These are phyloP conservation scores for Nitzschia sp. DNA, from an alignment of 108 stramenopile species.

Conservation along the genomic window DNA sequence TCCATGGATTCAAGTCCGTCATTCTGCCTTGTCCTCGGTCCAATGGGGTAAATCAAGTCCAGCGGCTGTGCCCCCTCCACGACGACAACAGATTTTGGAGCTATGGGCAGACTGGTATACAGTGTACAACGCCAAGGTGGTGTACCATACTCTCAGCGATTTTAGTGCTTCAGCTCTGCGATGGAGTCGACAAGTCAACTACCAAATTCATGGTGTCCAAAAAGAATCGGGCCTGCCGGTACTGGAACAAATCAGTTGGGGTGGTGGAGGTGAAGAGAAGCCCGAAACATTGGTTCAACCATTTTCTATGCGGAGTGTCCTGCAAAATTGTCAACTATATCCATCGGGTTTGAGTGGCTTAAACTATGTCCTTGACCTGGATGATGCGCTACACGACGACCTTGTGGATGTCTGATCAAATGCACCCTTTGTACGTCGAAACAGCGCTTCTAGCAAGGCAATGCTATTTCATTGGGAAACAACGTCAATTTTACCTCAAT, in stretches of 20 bases:
- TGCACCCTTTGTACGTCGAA: no score
- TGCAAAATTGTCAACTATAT: slow-evolving; percentile 1
- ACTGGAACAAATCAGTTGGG: not conserved
- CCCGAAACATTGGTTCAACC: not conserved
- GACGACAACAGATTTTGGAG: slow-evolving; percentile 25
- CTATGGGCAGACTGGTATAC: slow-evolving; percentile 58
- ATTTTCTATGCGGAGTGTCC: not conserved
- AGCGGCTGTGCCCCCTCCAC: not conserved
- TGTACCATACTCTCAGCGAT: slow-evolving; percentile 54
- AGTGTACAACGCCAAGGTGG: slow-evolving; percentile 30
- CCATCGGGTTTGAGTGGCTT: slow-evolving; percentile 3
- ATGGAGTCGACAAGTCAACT: slow-evolving; percentile 26
- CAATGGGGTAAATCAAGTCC: not conserved
- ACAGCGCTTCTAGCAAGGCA: no score
- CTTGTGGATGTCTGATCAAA: not conserved
- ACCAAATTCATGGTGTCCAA: slow-evolving; percentile 3
- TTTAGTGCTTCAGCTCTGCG: slow-evolving; percentile 46
- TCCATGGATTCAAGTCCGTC: slow-evolving; percentile 30
- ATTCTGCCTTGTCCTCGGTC: slow-evolving; percentile 32
- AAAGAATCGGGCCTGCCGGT: not conserved
- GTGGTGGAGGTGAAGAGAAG: not conserved
- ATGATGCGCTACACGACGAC: slow-evolving; percentile 12
- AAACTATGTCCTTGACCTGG: not conserved
- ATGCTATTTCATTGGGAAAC: no score
- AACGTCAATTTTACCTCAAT: not conserved